phyloP scores from a whole-genome alignment of 2,329 filamentous ascomycete genomes.

The Cadophora sp. region DNA sequence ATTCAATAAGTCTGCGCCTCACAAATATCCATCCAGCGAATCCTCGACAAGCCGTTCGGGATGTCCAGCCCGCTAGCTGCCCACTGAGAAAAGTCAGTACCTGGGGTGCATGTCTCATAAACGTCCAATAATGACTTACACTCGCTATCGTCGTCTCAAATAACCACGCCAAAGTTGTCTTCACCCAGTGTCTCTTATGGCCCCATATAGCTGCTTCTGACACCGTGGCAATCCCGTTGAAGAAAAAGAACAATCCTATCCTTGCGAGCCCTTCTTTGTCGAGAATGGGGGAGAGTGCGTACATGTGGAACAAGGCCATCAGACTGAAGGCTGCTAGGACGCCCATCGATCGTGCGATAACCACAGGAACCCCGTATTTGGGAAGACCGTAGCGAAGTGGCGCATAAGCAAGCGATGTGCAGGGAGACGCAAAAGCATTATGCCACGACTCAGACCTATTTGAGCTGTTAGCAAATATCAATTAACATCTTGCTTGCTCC shows the following conservation, averaged over 20 bases:
- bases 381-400: constrained; percentile 46
- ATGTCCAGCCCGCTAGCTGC: constrained; percentile 44
- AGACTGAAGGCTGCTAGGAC: constrained; percentile 48
- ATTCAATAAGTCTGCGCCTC: constrained; percentile 22
- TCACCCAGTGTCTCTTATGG: constrained; percentile 44
- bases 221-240: constrained; percentile 48
- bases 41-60: constrained; percentile 43
- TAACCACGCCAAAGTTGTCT: constrained; percentile 44
- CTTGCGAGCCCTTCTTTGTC: constrained; percentile 41
- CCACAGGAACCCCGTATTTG: constrained; percentile 42
- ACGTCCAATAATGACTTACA: neutral
- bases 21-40: constrained; percentile 45
- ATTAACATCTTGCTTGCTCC: neutral
- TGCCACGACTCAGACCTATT: constrained; percentile 50
- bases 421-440: constrained; percentile 50
- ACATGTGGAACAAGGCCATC: constrained; percentile 50
- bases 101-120: no score
- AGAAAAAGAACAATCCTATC: constrained; percentile 48
- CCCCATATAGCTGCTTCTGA: constrained; percentile 46
- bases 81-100: constrained; percentile 36
- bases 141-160: constrained; percentile 45
- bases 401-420: constrained; percentile 47
- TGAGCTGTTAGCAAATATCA: constrained; percentile 6
- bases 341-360: constrained; percentile 45
- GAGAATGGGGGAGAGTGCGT: constrained; percentile 47